These are phyloP conservation scores for Epichloe baconii DNA, from an alignment of 2,329 filamentous ascomycete species.

Conservation along the genomic window DNA sequence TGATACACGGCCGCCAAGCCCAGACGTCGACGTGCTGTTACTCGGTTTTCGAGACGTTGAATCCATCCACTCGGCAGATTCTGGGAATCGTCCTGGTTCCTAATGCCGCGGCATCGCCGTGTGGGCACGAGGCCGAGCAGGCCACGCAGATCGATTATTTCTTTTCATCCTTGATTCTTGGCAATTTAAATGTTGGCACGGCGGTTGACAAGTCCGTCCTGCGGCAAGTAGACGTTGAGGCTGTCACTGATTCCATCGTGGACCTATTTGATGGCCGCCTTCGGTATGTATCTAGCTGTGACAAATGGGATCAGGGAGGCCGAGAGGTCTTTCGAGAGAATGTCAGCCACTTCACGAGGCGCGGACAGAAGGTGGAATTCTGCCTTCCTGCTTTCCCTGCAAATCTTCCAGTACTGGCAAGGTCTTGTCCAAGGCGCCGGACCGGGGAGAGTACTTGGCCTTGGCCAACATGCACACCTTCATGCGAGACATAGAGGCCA, in stretches of 20 bases:
- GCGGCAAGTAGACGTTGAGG: not conserved
- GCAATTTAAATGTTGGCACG: not conserved
- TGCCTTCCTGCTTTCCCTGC: conserved; percentile 26
- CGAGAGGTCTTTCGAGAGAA: conserved; percentile 11
- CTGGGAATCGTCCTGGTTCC: conserved; percentile 4
- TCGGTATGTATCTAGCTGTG: conserved; percentile 11
- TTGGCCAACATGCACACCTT: conserved; percentile 19
- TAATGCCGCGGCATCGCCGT: not conserved
- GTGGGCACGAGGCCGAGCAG: not conserved
- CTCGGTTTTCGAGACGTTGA: not conserved
- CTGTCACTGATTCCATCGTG: conserved; percentile 6
- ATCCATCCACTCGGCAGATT: not conserved
- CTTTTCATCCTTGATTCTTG: conserved; percentile 5
- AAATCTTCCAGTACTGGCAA: conserved; percentile 25
- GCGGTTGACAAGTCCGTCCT: not conserved
- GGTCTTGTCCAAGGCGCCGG: conserved; percentile 18
- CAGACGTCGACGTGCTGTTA: not conserved
- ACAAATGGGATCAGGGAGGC: conserved; percentile 13
- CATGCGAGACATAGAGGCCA: conserved; percentile 13
- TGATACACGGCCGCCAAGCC: not conserved
- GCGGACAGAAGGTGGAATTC: conserved; percentile 13
- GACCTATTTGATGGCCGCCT: conserved; percentile 14
- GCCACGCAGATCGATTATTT: conserved; percentile 1
- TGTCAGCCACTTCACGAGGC: conserved; percentile 13
- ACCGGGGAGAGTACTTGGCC: conserved; percentile 22